Evolutionary conservation across 768 basidiomycete genomes (phyloP).

Genomic region (Tricholoma matsutake): DNA sequence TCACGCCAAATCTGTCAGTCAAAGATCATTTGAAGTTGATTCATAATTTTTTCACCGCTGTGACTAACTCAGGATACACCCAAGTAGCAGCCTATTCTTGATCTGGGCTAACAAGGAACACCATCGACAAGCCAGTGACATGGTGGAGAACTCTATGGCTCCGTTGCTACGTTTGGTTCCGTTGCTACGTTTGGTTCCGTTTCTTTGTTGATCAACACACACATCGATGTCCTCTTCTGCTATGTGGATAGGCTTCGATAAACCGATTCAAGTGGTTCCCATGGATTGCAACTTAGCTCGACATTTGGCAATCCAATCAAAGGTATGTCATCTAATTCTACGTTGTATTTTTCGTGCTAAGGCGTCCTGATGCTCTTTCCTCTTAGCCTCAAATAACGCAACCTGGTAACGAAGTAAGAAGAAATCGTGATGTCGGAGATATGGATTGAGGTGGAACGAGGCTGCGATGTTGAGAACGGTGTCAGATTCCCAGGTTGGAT

Average conservation of each 20-base stretch:
- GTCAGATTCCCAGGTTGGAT: conserved; percentile 11
- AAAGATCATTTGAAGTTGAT: no score
- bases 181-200: no score
- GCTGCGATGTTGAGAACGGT: conserved; percentile 17
- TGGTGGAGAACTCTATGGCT: no score
- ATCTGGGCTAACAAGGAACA: no score
- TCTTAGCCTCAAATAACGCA: neutral
- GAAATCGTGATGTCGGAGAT: conserved; percentile 28
- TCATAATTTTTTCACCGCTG: no score
- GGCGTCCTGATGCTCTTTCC: neutral
- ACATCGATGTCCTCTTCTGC: no score
- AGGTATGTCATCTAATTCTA: neutral
- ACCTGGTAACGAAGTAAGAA: conserved; percentile 18
- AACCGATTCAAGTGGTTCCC: neutral
- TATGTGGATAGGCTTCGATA: neutral
- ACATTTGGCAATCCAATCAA: neutral
- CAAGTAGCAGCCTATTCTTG: no score
- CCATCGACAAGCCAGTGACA: no score
- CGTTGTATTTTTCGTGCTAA: neutral
- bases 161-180: no score
- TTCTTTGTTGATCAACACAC: no score
- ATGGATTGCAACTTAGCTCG: neutral
- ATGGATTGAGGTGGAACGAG: conserved; percentile 28
- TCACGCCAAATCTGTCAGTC: no score
- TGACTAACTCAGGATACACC: no score